phyloP scores from a whole-genome alignment of 495 filamentous ascomycete species.

The Penicillium alfredii region DNA sequence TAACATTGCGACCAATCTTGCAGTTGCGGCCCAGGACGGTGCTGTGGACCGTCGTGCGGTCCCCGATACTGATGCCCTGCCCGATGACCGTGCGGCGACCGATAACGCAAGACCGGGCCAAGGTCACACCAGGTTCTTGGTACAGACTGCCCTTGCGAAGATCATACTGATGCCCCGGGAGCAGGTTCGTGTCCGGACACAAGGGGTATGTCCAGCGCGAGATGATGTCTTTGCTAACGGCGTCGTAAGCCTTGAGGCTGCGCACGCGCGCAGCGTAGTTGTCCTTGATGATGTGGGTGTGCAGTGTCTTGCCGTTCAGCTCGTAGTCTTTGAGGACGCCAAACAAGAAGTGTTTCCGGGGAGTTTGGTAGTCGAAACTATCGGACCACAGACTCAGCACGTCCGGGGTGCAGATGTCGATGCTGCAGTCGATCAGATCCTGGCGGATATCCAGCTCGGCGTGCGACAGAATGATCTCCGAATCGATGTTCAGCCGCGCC shows the following conservation, averaged over 20 bases:
- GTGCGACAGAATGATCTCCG: conserved; percentile 58
- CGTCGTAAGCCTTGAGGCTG: conserved; percentile 84
- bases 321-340: conserved; percentile 95
- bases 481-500: conserved; percentile 62
- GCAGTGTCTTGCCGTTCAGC: conserved; percentile 90
- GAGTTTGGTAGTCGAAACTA: conserved; percentile 91
- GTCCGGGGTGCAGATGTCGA: conserved; percentile 97
- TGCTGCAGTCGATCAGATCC: conserved; percentile 89
- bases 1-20: conserved; percentile 76
- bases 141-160: conserved; percentile 60
- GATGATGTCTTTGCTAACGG: conserved; percentile 82
- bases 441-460: conserved; percentile 71
- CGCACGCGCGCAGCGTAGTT: conserved; percentile 74
- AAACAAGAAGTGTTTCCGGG: conserved; percentile 80
- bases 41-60: conserved; percentile 59
- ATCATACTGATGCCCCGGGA: conserved; percentile 69
- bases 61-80: conserved; percentile 65
- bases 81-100: conserved; percentile 68
- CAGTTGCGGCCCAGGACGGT: conserved; percentile 79
- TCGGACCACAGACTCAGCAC: conserved; percentile 93
- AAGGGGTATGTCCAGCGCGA: conserved; percentile 89
- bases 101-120: conserved; percentile 66
- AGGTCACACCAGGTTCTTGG: conserved; percentile 61
- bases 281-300: conserved; percentile 77
- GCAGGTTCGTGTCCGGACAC: conserved; percentile 80